These are phyloP conservation scores for Pleurostoma richardsiae DNA, from an alignment of 2,329 filamentous ascomycete species.

Conservation along the genomic window DNA sequence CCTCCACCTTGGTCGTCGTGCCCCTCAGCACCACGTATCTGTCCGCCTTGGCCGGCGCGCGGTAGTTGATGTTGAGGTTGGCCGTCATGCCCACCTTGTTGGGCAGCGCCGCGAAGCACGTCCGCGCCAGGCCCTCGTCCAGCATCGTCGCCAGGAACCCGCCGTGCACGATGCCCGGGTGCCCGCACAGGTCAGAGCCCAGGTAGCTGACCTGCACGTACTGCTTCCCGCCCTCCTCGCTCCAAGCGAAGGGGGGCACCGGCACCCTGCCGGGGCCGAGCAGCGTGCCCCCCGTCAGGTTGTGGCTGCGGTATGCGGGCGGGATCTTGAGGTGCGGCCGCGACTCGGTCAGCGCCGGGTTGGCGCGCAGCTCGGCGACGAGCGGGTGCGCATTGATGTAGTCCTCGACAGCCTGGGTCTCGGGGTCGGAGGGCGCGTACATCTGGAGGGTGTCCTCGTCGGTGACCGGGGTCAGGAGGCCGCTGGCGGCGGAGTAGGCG, in stretches of 20 bases:
- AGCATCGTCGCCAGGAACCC: constrained; percentile 87
- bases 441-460: constrained; percentile 70
- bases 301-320: constrained; percentile 60
- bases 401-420: constrained; percentile 58
- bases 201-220: constrained; percentile 72
- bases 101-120: constrained; percentile 82
- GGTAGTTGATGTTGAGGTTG: constrained; percentile 78
- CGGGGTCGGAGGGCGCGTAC: constrained; percentile 54
- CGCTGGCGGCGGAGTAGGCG: constrained; percentile 40
- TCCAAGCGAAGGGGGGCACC: constrained; percentile 77
- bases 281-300: constrained; percentile 77
- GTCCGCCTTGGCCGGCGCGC: constrained; percentile 70
- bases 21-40: constrained; percentile 75
- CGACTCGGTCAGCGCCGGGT: constrained; percentile 66
- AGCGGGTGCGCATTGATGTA: constrained; percentile 73
- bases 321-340: constrained; percentile 88
- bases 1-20: constrained; percentile 79
- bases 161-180: constrained; percentile 86
- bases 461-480: constrained; percentile 45
- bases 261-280: constrained; percentile 69
- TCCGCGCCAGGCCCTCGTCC: constrained; percentile 83
- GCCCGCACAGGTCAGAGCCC: constrained; percentile 76
- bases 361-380: constrained; percentile 60
- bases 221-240: constrained; percentile 62
- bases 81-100: constrained; percentile 85